phyloP scores from a whole-genome alignment of 257 asterid species.

The Nicotiana tomentosiformis region DNA sequence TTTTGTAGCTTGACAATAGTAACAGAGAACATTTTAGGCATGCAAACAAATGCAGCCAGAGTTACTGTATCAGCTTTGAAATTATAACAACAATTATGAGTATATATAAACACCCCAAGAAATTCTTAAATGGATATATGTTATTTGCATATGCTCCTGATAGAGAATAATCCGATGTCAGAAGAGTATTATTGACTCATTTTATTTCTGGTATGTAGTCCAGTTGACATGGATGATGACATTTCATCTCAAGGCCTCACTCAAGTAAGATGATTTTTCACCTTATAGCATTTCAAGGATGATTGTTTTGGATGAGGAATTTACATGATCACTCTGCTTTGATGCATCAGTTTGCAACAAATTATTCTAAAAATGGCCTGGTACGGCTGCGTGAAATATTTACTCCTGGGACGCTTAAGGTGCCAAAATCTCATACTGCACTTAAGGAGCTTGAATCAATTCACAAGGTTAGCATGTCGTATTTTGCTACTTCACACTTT shows the following conservation, averaged over 20 bases:
- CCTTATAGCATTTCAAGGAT: constrained; percentile 1
- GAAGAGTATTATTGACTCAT: constrained; percentile 1
- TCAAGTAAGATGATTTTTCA: constrained; percentile 47
- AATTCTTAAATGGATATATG: too few relatives aligned
- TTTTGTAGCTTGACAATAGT: neutral
- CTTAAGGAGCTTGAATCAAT: constrained; percentile 95
- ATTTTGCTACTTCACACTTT: neutral
- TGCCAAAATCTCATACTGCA: constrained; percentile 67
- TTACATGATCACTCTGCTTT: constrained; percentile 9
- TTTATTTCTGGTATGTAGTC: constrained; percentile 45
- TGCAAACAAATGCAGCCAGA: neutral
- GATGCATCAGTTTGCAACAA: constrained; percentile 65
- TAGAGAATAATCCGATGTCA: too few relatives aligned
- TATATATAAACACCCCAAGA: too few relatives aligned
- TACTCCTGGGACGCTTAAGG: constrained; percentile 70
- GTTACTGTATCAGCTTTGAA: too few relatives aligned
- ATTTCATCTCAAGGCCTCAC: constrained; percentile 89
- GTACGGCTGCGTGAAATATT: constrained; percentile 87
- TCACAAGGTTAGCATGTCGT: constrained; percentile 63
- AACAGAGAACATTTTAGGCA: neutral
- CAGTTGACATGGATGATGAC: constrained; percentile 75
- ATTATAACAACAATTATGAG: too few relatives aligned
- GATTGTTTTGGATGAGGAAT: neutral
- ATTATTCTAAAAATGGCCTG: constrained; percentile 51
- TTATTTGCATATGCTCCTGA: too few relatives aligned